Base-by-base conservation (phyloP, 2,329 filamentous ascomycete genomes). In the Talaromyces pinophilus region DNA sequence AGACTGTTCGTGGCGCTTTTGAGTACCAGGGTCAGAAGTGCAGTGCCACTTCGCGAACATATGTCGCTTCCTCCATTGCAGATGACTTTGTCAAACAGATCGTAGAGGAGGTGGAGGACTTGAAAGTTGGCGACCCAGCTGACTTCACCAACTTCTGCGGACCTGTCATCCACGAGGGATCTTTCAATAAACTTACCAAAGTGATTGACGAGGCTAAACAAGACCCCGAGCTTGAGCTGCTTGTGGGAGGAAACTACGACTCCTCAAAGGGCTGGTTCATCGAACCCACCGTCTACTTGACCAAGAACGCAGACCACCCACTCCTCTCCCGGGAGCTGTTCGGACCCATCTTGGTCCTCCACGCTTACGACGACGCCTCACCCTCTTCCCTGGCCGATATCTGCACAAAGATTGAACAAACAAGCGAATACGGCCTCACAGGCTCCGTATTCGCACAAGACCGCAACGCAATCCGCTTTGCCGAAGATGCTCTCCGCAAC, bases 11-110 rank as follows among this genome's bases (percentile, higher is more conserved):
- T 65, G 92, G 91, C 59, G 92, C 92, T 2, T 96, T 96, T 74
- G 93, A 96, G 79, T 96, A 89, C 83, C 92, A 95, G 77, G 92
- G 92, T 60, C 92, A 96, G 79, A 96, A 96, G 81, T 96, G 92
- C 84, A 92, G 90, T 72, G 92, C 92, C 66, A 92, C 90, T 25
- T 94, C 91, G 33, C 88, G 92, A 33, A 82, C 87, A 59, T 96
- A 96, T 79, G 87, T 95, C 3, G 88, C 92, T 40, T 84, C 86
- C 73, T 94, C 91, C 2, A 78, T 90, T 57, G 93, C 90, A 87
- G 85, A 90, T 10, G 82, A 88, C 68, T 92, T 94, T 81, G 87
- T 88, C 75, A 79, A 87, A 70, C 83, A 85, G 65, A 81, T 96
- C 3, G 82, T 88, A 13, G 78, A 84, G n/a, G 90, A 94, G 79